Base-by-base conservation (phyloP, 1,284 basidiomycete genomes). In the Tilletia setariae region DNA sequence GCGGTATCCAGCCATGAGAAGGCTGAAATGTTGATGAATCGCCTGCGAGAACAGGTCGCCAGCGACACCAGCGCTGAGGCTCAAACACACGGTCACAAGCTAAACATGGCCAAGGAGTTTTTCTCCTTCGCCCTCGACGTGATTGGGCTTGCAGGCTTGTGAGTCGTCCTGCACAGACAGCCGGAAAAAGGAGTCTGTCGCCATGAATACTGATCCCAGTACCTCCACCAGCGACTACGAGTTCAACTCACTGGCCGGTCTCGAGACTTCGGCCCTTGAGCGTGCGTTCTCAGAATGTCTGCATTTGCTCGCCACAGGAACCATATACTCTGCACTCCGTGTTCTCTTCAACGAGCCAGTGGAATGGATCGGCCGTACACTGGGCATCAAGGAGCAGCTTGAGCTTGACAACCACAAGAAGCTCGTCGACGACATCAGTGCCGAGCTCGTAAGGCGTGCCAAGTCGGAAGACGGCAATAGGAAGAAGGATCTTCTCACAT, bases 361-460 rank as follows among this genome's bases (percentile, higher is more conserved):
- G 13, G 28, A 25, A 11, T 19, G 28, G 35, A 47, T 59, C 11
- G 43, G 49, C 23, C 49, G 64, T 35, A 16, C 21, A 23, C 43
- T 46, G 7, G 21, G 49, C 40, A n/a, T 42, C 23, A 65, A 65
- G 56, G 64, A 65, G 56, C 64, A 65, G 40, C 35, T 53, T 21
- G 64, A 65, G 35, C 44, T 65, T 23, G 64, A 65, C 23, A 23
- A 23, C 19, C n/a, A 21, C 15, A 92, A 93, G 79, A 85, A 84
- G 65, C 87, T 90, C 1, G 84, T 89, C 72, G 88, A 92, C 79
- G 84, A 91, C 72, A 90, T 93, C 70, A 84, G 90, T 47, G 91
- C 87, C 56, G 90, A 89, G 76, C 84, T 93, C 59, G 92, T 91
- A 90, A 89, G 90, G 76, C 90, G 92, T 76, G 90, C 90, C 16